Base-by-base conservation (phyloP, 2,329 filamentous ascomycete genomes). In the Magnaporthiopsis incrustans region DNA sequence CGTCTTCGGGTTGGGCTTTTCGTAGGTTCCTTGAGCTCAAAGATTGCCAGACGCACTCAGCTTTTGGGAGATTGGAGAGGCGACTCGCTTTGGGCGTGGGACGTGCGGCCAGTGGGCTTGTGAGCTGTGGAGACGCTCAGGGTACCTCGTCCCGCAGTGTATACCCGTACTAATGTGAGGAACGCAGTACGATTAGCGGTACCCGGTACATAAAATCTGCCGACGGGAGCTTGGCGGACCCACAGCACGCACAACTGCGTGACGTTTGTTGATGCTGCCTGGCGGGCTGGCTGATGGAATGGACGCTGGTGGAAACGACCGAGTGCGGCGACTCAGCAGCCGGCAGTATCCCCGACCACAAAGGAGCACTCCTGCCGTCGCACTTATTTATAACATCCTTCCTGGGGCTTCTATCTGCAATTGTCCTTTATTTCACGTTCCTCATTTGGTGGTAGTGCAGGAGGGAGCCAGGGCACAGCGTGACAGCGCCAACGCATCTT, bases 231-330 rank as follows among this genome's bases (percentile, higher is more conserved):
- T 58, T 58, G 57, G 57, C 57, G 57, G 57, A 7, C 57, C 44
- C 44, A 53, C 44, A n/a, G n/a, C 18, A 53, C 44, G 14, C 18
- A 53, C 44, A 53, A 22, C 44, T 58, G 26, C 60, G 59, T 74
- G 72, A 74, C 72, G 72, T 73, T 73, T 74, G 70, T 72, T 72
- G 70, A 74, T 73, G 73, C 71, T 74, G 72, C 70, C 70, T 61
- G 30, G 26, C 30, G 22, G 22, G 57, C 15, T 25, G 18, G 44
- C 44, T 53, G 22, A n/a, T n/a, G 15, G 15, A 12, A 50, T 50
- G 22, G 44, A 50, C 22, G 44, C 44, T 53, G 44, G 44, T 53
- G 44, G 44, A 12, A 38, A 18, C 33, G 8, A 4, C 35, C 38
- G 4, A 15, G 38, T 44, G 38, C 38, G 38, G 38, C 38, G 38